phyloP scores from a whole-genome alignment of 2,329 filamentous ascomycete species.

The Golovinomyces cichoracearum region DNA sequence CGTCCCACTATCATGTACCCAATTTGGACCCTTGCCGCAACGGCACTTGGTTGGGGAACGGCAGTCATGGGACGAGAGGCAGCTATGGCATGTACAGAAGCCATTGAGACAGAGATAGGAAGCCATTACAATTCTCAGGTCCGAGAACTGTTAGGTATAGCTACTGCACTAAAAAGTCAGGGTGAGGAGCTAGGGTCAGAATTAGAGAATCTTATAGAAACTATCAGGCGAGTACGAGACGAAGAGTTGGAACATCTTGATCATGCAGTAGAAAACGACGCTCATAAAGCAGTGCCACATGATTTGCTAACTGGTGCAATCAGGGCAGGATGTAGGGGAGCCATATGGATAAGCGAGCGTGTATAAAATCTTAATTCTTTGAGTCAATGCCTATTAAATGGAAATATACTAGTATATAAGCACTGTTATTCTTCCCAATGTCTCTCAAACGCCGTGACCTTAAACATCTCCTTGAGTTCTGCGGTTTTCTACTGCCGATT shows the following conservation, averaged over 20 bases:
- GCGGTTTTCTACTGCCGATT: not conserved
- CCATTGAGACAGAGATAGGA: conserved; percentile 94
- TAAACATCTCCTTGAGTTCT: too few relatives aligned
- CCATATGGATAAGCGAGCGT: conserved; percentile 73
- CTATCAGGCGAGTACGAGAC: conserved; percentile 63
- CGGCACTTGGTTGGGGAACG: conserved; percentile 66
- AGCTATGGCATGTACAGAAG: conserved; percentile 96
- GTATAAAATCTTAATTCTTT: conserved; percentile 20
- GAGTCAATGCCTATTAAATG: not conserved
- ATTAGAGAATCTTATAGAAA: conserved; percentile 42
- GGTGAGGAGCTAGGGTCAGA: conserved; percentile 65
- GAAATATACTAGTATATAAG: too few relatives aligned
- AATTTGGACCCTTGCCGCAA: conserved; percentile 58
- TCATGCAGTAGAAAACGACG: conserved; percentile 78
- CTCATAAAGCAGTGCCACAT: conserved; percentile 70
- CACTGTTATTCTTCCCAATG: too few relatives aligned
- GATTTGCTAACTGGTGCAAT: conserved; percentile 72
- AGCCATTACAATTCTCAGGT: conserved; percentile 90
- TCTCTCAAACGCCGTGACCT: too few relatives aligned
- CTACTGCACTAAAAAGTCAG: conserved; percentile 43
- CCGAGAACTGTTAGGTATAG: conserved; percentile 54
- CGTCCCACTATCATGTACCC: conserved; percentile 85
- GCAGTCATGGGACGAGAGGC: conserved; percentile 74
- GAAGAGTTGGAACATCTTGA: conserved; percentile 95
- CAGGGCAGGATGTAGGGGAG: conserved; percentile 65